Conservation (phyloP, 2,329 filamentous ascomycete genomes). For the Botrytis cinerea region DNA sequence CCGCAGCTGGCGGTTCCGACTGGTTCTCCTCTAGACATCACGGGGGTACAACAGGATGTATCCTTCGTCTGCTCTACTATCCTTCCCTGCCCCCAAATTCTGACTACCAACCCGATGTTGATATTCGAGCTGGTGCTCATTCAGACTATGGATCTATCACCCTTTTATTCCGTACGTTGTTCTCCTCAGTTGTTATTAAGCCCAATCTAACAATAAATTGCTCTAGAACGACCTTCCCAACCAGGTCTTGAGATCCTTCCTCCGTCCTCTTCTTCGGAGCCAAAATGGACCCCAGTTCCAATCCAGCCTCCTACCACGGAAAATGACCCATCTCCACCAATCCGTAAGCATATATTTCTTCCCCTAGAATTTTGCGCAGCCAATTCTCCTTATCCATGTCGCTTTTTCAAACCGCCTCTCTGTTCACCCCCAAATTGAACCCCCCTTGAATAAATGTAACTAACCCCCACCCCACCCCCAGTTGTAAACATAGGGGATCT, state of each 20-base stretch:
- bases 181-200: neutral
- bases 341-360: neutral
- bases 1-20: conserved; percentile 32
- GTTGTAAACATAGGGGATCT: conserved; percentile 71
- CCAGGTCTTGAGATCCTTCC: conserved; percentile 83
- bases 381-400: too few species aligned
- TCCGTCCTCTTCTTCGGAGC: conserved; percentile 45
- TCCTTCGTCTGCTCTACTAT: conserved; percentile 68
- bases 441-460: neutral
- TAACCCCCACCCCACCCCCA: conserved; percentile 62
- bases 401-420: too few species aligned
- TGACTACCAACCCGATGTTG: conserved; percentile 52
- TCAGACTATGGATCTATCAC: conserved; percentile 75
- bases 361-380: neutral
- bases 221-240: conserved; percentile 68
- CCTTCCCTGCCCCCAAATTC: conserved; percentile 52
- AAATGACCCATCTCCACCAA: conserved; percentile 43
- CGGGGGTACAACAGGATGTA: conserved; percentile 53
- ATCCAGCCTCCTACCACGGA: conserved; percentile 65
- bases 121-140: conserved; percentile 87
- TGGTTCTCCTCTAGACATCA: conserved; percentile 64
- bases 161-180: conserved; percentile 65
- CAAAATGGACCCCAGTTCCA: conserved; percentile 63
- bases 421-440: neutral
- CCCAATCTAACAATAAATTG: neutral